These are phyloP conservation scores for Trametes versicolor DNA, from an alignment of 1,284 basidiomycete genomes.

Conservation along the genomic window DNA sequence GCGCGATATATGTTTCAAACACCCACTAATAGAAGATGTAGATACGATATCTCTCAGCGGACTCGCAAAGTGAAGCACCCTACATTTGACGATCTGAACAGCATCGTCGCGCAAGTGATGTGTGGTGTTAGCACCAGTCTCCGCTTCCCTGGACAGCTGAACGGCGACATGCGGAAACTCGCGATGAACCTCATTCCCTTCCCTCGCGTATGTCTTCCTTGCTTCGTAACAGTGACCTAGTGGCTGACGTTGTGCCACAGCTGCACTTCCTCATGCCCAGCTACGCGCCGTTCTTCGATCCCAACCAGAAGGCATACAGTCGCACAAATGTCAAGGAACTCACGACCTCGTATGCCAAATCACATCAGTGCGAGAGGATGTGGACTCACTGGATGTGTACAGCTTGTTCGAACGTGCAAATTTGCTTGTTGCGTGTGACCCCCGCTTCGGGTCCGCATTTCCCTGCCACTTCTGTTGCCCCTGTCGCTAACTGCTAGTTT, in stretches of 20 bases:
- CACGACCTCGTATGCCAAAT: conserved; percentile 72
- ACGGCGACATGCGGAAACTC: conserved; percentile 93
- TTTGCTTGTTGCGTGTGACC: conserved; percentile 87
- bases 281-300: conserved; percentile 83
- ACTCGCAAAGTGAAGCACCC: conserved; percentile 81
- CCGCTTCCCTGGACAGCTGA: conserved; percentile 94
- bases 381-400: background rate
- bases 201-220: conserved; percentile 71
- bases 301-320: conserved; percentile 70
- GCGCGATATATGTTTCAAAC: background rate
- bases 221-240: background rate
- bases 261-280: conserved; percentile 93
- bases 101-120: conserved; percentile 87
- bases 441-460: conserved; percentile 71
- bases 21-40: conserved; percentile 36
- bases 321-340: conserved; percentile 74
- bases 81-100: conserved; percentile 82
- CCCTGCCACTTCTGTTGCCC: background rate
- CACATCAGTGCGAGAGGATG: background rate
- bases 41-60: conserved; percentile 84
- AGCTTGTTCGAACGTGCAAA: conserved; percentile 87
- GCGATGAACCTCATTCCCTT: conserved; percentile 95
- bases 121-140: conserved; percentile 90
- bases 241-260: conserved; percentile 45
- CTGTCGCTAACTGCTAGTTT: background rate